Conservation (phyloP, 192 early-diverging fungal genomes). For the Dissophora ornata region DNA sequence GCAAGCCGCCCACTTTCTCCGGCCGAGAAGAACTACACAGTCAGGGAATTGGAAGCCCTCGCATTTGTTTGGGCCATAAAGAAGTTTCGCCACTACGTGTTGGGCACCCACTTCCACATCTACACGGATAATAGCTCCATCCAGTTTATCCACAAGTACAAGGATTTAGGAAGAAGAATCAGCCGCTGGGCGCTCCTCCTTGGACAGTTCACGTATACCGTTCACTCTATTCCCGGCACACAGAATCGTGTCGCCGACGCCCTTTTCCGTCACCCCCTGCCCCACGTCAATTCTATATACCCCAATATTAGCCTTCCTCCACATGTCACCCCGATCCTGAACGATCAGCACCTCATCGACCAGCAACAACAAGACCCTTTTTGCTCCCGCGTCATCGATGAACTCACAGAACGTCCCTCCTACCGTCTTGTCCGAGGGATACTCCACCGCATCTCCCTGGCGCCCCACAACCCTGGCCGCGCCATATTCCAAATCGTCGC, state of each 20-base stretch:
- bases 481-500: constrained; percentile 10
- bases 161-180: constrained; percentile 25
- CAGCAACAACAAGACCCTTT: no score
- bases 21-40: constrained; percentile 25
- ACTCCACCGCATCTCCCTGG: constrained; percentile 5
- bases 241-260: constrained; percentile 8
- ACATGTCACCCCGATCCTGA: background rate
- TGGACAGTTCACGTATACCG: constrained; percentile 9
- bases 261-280: constrained; percentile 13
- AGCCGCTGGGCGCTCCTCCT: constrained; percentile 39
- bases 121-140: constrained; percentile 52
- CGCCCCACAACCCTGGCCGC: constrained; percentile 12
- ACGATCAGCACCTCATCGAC: no score
- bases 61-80: constrained; percentile 50
- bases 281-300: background rate
- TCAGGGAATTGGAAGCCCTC: constrained; percentile 40
- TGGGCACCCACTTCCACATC: constrained; percentile 25
- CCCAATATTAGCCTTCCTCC: background rate
- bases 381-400: constrained; percentile 7
- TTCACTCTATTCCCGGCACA: constrained; percentile 12
- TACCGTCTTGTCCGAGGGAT: constrained; percentile 10
- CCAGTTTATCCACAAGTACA: constrained; percentile 18
- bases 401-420: constrained; percentile 5
- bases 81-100: constrained; percentile 43
- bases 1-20: constrained; percentile 6